A percentile compares a stretch with the other conserved stretches of the same genome.
These are phyloP conservation scores for Orbilia javanica DNA, from an alignment of 2,329 filamentous ascomycete species.

Conservation along the genomic window DNA sequence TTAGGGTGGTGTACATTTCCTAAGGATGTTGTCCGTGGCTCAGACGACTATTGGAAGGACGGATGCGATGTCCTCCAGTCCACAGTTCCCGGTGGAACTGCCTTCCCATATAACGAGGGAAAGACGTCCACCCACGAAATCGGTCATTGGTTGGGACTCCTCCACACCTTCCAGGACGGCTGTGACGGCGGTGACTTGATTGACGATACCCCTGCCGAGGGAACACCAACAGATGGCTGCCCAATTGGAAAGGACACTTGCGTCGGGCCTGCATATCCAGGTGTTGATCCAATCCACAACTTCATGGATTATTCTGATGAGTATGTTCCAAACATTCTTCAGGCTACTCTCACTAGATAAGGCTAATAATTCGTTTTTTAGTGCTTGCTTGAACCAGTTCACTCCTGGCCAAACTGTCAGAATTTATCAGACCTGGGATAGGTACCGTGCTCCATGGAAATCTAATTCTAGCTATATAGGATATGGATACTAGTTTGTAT, in stretches of 20 bases:
- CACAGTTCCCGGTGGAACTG: conserved; percentile 13
- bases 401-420: conserved; percentile 34
- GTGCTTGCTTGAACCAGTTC: conserved; percentile 37
- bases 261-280: conserved; percentile 59
- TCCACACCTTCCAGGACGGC: conserved; percentile 63
- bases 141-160: conserved; percentile 64
- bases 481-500: not conserved
- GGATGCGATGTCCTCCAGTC: conserved; percentile 41
- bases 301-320: conserved; percentile 63
- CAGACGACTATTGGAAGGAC: conserved; percentile 36
- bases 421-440: conserved; percentile 43
- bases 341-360: too few relatives aligned
- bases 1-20: conserved; percentile 39
- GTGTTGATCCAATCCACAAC: conserved; percentile 63
- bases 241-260: conserved; percentile 62
- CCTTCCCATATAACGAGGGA: conserved; percentile 28
- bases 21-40: not conserved
- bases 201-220: conserved; percentile 63
- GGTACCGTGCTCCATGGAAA: conserved; percentile 33
- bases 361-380: not conserved
- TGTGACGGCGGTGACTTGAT: conserved; percentile 62
- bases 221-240: conserved; percentile 61
- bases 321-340: conserved; percentile 14
- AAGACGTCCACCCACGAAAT: conserved; percentile 63
- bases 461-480: not conserved